Evolutionary conservation across 2,329 filamentous ascomycete genomes (phyloP), one percentile per base, ranked within the genome.

Genomic region (Amauroascus verrucosus): DNA sequence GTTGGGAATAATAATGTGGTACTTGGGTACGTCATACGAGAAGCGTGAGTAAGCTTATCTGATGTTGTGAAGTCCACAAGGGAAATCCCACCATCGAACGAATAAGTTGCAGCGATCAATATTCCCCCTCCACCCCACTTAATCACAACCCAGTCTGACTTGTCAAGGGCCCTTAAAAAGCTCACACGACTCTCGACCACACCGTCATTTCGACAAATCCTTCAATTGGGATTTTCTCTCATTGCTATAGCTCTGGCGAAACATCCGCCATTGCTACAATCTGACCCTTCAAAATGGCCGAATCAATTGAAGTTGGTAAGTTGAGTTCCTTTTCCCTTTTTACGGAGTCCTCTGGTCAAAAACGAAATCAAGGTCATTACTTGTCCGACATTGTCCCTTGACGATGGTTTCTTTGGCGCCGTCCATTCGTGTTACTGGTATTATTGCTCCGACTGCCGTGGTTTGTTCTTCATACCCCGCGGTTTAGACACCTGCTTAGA

Each of bases 241-340:
- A 18, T 22, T 53, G 41, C 33, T 40, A 20, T 33, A 53, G 51
- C 52, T 50, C 35, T 50, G 52, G 52, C 40, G 44, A 43, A 9
- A 32, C 33, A n/a, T 40, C 24, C 44, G 49, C 51, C 32, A 44
- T 47, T 33, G 22, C 51, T 43, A 13, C 20, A 11, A n/a, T n/a
- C 30, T 22, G 26, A 49, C 16, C 16, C 45, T 45, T 47, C 48
- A 52, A 40, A 41, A 61, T 59, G 59, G 57, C 58, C 24, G 59
- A 60, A 54, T 48, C 55, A 16, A 35, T 47, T 41, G 59, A 60
- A 38, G 55, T 60, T 28, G 59, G 59, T 61, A 32, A 58, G 58
- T 56, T 26, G 37, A 58, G 58, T 56, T 26, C 14, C 5, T 41
- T 20, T 22, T 46, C 3, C 13, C 13, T 5, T 14, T 8, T 16